phyloP scores from a whole-genome alignment of 2,329 filamentous ascomycete species.

The Seiridium cupressi region DNA sequence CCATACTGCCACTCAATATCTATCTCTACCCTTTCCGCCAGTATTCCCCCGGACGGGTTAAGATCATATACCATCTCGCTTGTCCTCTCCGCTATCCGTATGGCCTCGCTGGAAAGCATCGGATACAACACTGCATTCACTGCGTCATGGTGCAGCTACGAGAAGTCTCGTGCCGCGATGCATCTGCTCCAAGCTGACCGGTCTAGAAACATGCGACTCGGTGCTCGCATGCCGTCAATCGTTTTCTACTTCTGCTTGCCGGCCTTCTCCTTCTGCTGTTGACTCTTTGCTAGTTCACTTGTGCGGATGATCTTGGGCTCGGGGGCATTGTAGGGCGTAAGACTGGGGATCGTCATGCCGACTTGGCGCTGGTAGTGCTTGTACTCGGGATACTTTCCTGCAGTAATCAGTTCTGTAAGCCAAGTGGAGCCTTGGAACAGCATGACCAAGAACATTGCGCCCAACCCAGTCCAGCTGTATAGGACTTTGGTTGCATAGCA shows the following conservation, averaged over 20 bases:
- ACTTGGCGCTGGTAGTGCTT: conserved; percentile 78
- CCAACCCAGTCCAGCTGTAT: conserved; percentile 77
- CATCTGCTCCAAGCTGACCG: neutral
- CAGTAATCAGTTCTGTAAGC: conserved; percentile 80
- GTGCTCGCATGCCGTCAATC: neutral
- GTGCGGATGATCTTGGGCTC: conserved; percentile 41
- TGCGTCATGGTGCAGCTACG: neutral
- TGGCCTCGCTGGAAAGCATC: neutral
- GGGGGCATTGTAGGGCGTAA: conserved; percentile 41
- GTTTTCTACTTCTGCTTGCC: conserved; percentile 26
- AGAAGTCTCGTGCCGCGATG: neutral
- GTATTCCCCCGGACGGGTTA: neutral
- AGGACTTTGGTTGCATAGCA: conserved; percentile 69
- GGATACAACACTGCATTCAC: neutral
- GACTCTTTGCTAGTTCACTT: conserved; percentile 47
- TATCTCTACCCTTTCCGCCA: too few relatives aligned
- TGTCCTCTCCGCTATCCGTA: too few relatives aligned
- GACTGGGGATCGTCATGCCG: conserved; percentile 75
- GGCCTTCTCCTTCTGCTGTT: conserved; percentile 32
- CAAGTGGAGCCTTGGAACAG: conserved; percentile 89
- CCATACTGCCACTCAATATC: too few relatives aligned
- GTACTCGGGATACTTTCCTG: conserved; percentile 87
- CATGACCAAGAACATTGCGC: conserved; percentile 66
- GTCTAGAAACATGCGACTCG: neutral
- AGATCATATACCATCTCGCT: neutral